phyloP scores from a whole-genome alignment of 306 rosid species.

The Ormosia emarginata region DNA sequence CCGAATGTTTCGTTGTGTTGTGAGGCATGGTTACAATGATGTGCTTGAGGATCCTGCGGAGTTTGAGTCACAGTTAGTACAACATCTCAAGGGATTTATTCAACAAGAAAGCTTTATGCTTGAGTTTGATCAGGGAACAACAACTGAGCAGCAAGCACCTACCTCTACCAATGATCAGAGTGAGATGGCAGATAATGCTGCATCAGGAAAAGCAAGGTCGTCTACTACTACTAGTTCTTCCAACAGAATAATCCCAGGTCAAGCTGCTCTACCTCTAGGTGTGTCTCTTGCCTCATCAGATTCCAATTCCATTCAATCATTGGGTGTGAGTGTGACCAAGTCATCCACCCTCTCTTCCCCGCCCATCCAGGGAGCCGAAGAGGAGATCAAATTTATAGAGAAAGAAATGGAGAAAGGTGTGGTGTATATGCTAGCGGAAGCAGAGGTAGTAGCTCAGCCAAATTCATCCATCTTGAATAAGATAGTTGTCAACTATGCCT shows the following conservation, averaged over 20 bases:
- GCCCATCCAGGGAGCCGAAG: constrained; percentile 40
- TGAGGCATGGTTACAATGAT: constrained; percentile 80
- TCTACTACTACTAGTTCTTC: constrained; percentile 16
- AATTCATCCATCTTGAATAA: constrained; percentile 64
- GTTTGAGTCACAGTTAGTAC: constrained; percentile 60
- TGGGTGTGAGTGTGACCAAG: neutral
- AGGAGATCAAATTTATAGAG: constrained; percentile 53
- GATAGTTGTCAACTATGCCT: constrained; percentile 56
- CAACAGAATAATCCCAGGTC: neutral
- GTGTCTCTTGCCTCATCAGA: constrained; percentile 8
- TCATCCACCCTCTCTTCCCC: constrained; percentile 18
- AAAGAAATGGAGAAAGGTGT: constrained; percentile 57
- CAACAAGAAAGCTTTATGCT: constrained; percentile 30
- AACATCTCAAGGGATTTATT: constrained; percentile 53
- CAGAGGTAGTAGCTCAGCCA: constrained; percentile 61
- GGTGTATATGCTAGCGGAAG: constrained; percentile 71
- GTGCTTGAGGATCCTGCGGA: constrained; percentile 27
- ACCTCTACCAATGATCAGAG: neutral
- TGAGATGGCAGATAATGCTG: neutral
- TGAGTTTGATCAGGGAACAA: constrained; percentile 19
- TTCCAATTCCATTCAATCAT: constrained; percentile 31
- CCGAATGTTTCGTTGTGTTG: constrained; percentile 65
- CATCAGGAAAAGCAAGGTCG: neutral
- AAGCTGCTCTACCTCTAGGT: neutral
- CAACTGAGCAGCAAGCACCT: neutral